Conservation (phyloP, 768 basidiomycete species). For the Mycena venus region DNA sequence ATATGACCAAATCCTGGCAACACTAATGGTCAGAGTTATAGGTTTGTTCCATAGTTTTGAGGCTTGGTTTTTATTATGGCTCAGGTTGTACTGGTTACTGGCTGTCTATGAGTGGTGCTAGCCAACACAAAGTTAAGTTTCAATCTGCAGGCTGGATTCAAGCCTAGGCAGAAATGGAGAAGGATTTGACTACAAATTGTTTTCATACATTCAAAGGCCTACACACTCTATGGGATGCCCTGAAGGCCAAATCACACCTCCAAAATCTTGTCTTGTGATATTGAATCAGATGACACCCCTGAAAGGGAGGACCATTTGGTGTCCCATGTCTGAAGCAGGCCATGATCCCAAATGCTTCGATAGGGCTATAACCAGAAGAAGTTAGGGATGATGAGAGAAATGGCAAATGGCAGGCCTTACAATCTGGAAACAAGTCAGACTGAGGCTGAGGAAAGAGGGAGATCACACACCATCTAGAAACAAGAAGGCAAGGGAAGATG, state of each 20-base stretch:
- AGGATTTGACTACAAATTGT: neutral
- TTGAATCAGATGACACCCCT: neutral
- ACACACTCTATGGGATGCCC: neutral
- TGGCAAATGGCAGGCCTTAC: neutral
- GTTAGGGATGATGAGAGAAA: neutral
- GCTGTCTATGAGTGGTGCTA: neutral
- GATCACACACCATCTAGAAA: neutral
- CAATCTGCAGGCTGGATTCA: neutral
- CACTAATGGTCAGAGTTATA: neutral
- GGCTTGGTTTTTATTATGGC: neutral
- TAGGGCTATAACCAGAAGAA: neutral
- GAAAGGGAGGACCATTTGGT: neutral
- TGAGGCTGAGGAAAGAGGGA: neutral
- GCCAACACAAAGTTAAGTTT: neutral
- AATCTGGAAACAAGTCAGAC: neutral
- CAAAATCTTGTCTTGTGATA: neutral
- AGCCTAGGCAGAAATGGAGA: neutral
- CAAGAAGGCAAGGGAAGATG: neutral
- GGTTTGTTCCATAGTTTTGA: neutral
- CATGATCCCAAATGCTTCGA: too few species aligned
- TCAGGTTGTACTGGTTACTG: neutral
- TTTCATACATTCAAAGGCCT: neutral
- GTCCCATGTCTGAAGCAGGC: neutral
- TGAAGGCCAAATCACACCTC: neutral
- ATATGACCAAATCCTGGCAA: neutral